Evolutionary conservation across 1,139 yeast species (phyloP).

Genomic region (Blastobotrys illinoisensis): DNA sequence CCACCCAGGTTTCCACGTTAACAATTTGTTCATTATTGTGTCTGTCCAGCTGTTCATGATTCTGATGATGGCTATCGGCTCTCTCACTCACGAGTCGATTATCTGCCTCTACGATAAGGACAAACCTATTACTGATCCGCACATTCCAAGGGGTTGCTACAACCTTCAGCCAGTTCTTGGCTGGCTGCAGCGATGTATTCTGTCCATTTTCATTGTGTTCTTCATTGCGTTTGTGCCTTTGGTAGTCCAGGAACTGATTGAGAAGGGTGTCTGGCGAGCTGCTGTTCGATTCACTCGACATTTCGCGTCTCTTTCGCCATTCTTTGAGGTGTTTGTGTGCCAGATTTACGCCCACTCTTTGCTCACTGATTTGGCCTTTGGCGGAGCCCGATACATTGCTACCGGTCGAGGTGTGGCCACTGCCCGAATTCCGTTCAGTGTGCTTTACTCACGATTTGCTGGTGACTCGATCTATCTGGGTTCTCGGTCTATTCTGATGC

Average conservation of each 20-base stretch:
- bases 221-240: constrained; percentile 95
- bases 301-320: constrained; percentile 82
- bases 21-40: constrained; percentile 90
- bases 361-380: constrained; percentile 87
- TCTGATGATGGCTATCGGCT: constrained; percentile 83
- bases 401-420: constrained; percentile 99
- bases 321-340: constrained; percentile 97
- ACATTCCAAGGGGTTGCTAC: constrained; percentile 91
- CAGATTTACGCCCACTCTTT: constrained; percentile 94
- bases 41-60: constrained; percentile 91
- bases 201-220: constrained; percentile 97
- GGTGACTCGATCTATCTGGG: constrained; percentile 97
- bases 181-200: constrained; percentile 96
- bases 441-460: constrained; percentile 92
- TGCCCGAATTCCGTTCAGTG: constrained; percentile 95
- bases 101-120: constrained; percentile 78
- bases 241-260: constrained; percentile 93
- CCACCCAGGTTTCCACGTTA: constrained; percentile 98
- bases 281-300: constrained; percentile 88
- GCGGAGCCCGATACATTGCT: constrained; percentile 99
- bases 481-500: constrained; percentile 82
- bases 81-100: constrained; percentile 87
- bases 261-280: constrained; percentile 97
- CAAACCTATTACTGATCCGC: constrained; percentile 78
- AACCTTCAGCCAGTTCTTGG: constrained; percentile 84